These are phyloP conservation scores for Annulohypoxylon maeteangense DNA, from an alignment of 495 filamentous ascomycete genomes.

Conservation along the genomic window DNA sequence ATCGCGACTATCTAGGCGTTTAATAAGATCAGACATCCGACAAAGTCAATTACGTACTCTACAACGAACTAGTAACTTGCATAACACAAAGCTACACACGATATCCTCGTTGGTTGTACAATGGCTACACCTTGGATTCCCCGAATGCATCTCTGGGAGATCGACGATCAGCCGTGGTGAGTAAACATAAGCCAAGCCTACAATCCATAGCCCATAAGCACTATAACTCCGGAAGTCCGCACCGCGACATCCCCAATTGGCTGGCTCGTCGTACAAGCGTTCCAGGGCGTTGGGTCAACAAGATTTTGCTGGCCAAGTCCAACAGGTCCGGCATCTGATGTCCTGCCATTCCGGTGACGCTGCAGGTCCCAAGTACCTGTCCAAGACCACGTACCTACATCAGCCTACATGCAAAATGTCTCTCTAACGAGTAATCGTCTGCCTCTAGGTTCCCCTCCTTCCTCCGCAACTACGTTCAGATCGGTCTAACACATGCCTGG, in stretches of 20 bases:
- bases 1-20: background rate
- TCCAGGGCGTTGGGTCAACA: slow-evolving; percentile 32
- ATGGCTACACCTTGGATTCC: slow-evolving; percentile 61
- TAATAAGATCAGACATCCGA: background rate
- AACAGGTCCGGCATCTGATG: slow-evolving; percentile 20
- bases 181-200: slow-evolving; percentile 22
- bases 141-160: slow-evolving; percentile 66
- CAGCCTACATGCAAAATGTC: background rate
- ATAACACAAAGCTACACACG: background rate
- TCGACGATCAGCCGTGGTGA: slow-evolving; percentile 65
- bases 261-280: background rate
- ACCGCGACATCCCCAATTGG: slow-evolving; percentile 30
- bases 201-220: slow-evolving; percentile 18
- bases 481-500: slow-evolving; percentile 63
- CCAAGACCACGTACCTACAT: background rate
- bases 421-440: slow-evolving; percentile 9
- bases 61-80: background rate
- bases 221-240: slow-evolving; percentile 34
- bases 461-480: slow-evolving; percentile 62
- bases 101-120: slow-evolving; percentile 22
- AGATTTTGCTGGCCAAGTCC: slow-evolving; percentile 12
- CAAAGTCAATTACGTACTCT: slow-evolving; percentile 7
- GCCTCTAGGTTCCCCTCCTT: slow-evolving; percentile 61
- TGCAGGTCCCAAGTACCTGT: background rate
- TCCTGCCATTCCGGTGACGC: background rate